Base-by-base conservation (phyloP, 2,329 filamentous ascomycete species). In the Fusarium foetens region DNA sequence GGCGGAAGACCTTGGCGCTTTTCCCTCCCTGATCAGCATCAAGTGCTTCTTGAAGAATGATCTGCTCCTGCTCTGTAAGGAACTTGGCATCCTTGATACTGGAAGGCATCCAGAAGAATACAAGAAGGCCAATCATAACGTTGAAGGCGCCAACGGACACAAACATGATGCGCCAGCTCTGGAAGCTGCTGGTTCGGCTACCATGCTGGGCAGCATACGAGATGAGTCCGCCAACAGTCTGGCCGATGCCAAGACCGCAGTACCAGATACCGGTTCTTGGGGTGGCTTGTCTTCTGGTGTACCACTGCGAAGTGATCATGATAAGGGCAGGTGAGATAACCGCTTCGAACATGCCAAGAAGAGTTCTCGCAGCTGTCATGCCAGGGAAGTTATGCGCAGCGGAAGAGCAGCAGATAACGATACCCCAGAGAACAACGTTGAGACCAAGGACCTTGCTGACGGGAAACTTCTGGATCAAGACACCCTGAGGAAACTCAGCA, bases 301-400 rank as follows among this genome's bases (percentile, higher is more conserved):
- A 64, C 61, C 61, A 64, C 16, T 64, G 61, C 2, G 61, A 64
- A 3, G 61, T 64, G 8, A 64, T 64, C 61, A 64, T 63, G 14
- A 64, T 61, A 1, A 64, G 17, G 6, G 61, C 38, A 0, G 61
- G 61, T 11, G 61, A 64, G 8, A 64, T 64, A 0, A 64, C 61
- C 1, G 61, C 61, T 16, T 64, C 61, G 1, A 64, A 64, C 58
- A 64, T 64, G n/a, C 61, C 61, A n/a, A 64, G 61, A n/a, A 64
- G 49, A 2, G 61, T 64, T 17, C 61, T 52, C 6, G 61, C 58
- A n/a, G 61, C 58, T 6, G 61, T 54, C 45, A 64, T 64, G 2
- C 61, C 61, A 2, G 61, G 61, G 5, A 64, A 64, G n/a, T 35
- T 64, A 0, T 63, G 58, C 2, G 61, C 61, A 1, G 61, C 58